phyloP scores from a whole-genome alignment of 78 protist genomes.

The Dictyostelium firmibasis region DNA sequence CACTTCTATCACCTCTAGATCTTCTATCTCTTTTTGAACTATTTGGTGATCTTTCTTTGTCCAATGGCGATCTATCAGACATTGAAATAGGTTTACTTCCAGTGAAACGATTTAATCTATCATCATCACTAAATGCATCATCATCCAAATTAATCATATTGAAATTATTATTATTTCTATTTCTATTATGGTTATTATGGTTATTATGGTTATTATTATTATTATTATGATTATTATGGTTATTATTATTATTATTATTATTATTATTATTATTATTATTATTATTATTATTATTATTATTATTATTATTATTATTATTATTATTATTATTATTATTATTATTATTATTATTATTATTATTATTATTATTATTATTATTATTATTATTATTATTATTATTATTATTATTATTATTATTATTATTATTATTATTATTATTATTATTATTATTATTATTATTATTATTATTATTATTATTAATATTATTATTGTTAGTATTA shows the following conservation, averaged over 20 bases:
- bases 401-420: background rate
- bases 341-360: background rate
- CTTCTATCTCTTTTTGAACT: conserved; percentile 23
- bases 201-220: background rate
- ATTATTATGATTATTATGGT: background rate
- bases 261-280: background rate
- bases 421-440: background rate
- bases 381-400: background rate
- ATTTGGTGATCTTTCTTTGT: conserved; percentile 14
- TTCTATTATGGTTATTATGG: background rate
- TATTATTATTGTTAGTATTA: background rate
- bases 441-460: background rate
- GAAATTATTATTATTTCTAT: background rate
- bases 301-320: background rate
- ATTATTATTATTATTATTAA: background rate
- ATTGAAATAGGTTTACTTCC: background rate
- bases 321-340: background rate
- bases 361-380: background rate
- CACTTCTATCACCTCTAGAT: conserved; percentile 52
- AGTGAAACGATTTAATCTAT: background rate
- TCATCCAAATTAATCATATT: background rate
- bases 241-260: background rate
- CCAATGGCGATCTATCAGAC: conserved; percentile 26
- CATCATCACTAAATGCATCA: background rate
- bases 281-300: background rate